A percentile compares a stretch with the other conserved stretches of the same genome.
Conservation (phyloP, 1,139 yeast species). For the Protomyces macrosporus region DNA sequence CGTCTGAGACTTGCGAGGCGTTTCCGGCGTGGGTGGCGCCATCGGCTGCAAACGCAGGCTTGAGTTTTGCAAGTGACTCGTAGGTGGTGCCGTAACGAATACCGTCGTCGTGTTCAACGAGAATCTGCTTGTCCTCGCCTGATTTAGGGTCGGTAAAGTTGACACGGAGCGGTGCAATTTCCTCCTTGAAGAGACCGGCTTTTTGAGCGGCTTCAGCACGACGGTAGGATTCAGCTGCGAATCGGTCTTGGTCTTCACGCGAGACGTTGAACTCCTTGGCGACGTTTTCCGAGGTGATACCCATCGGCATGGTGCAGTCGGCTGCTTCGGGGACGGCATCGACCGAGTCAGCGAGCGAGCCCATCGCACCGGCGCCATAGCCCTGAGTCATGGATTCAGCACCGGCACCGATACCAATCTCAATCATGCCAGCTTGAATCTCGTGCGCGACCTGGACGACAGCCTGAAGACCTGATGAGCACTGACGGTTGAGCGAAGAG, state of each 20-base stretch:
- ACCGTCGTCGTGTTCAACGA: conserved; percentile 77
- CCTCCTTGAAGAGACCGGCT: conserved; percentile 42
- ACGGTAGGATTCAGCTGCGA: conserved; percentile 42
- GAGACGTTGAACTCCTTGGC: conserved; percentile 37
- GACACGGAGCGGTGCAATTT: conserved; percentile 48
- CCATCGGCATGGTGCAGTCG: conserved; percentile 44
- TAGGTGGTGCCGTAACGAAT: conserved; percentile 84
- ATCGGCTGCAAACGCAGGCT: conserved; percentile 76
- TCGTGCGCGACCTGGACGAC: conserved; percentile 84
- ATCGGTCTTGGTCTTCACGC: conserved; percentile 41
- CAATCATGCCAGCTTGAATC: conserved; percentile 80
- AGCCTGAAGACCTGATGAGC: conserved; percentile 91
- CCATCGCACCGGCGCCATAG: conserved; percentile 59
- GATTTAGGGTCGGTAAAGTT: conserved; percentile 39
- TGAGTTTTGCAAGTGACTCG: conserved; percentile 62
- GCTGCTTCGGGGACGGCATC: conserved; percentile 43
- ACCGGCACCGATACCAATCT: conserved; percentile 85
- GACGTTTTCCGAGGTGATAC: conserved; percentile 43
- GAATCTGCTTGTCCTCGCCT: conserved; percentile 45
- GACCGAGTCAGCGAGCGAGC: conserved; percentile 56
- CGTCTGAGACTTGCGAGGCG: conserved; percentile 92
- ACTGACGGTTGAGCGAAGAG: conserved; percentile 82
- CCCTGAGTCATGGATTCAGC: conserved; percentile 76
- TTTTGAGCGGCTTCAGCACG: conserved; percentile 42
- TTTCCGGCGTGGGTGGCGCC: conserved; percentile 87